phyloP scores from a whole-genome alignment of 1,284 basidiomycete genomes.

The Retiboletus flavoniger region DNA sequence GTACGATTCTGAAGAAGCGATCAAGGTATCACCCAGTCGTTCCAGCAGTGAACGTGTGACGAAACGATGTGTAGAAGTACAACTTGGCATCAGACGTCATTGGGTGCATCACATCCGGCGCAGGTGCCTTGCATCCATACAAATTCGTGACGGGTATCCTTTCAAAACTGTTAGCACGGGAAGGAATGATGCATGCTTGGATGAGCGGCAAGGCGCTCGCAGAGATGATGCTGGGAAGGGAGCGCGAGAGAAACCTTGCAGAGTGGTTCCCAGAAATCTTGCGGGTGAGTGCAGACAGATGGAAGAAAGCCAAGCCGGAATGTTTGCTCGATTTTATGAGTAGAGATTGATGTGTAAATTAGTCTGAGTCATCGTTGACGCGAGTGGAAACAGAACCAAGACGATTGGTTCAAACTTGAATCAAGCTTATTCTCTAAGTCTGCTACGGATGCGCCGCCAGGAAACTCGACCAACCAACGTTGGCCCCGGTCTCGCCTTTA shows the following conservation, averaged over 20 bases:
- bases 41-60: neutral
- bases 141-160: constrained; percentile 46
- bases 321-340: constrained; percentile 25
- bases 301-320: constrained; percentile 42
- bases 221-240: constrained; percentile 36
- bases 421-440: neutral
- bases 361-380: too few relatives aligned
- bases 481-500: constrained; percentile 69
- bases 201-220: constrained; percentile 35
- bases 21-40: constrained; percentile 31
- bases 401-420: constrained; percentile 7
- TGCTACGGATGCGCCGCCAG: constrained; percentile 25
- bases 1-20: constrained; percentile 36
- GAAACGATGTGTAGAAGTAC: constrained; percentile 34
- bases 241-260: constrained; percentile 34
- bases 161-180: constrained; percentile 37
- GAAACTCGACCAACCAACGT: constrained; percentile 51
- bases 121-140: constrained; percentile 49
- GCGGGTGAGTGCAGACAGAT: constrained; percentile 40
- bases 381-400: neutral
- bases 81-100: constrained; percentile 35
- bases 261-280: constrained; percentile 48
- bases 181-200: constrained; percentile 39
- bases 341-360: constrained; percentile 2
- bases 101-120: constrained; percentile 41